phyloP scores from a whole-genome alignment of 2,329 filamentous ascomycete genomes.

The Capronia americana region DNA sequence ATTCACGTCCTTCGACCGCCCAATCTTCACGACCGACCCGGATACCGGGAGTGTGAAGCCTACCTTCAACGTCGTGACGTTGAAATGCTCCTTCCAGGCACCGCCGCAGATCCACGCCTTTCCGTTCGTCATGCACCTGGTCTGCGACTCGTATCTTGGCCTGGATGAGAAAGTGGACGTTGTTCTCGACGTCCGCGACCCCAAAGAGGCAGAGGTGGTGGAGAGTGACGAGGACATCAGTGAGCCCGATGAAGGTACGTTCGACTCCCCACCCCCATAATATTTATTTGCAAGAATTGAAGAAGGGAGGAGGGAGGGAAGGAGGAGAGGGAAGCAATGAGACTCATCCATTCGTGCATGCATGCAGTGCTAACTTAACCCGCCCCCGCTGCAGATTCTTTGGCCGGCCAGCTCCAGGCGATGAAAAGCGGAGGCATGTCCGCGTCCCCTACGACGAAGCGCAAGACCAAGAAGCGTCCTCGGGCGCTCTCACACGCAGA shows the following conservation, averaged over 20 bases:
- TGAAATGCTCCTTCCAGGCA: conserved; percentile 96
- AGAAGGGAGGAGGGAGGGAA: too few relatives aligned
- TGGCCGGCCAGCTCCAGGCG: conserved; percentile 88
- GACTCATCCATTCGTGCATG: too few relatives aligned
- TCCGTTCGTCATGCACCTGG: conserved; percentile 89
- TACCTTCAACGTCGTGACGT: conserved; percentile 92
- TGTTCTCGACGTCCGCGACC: conserved; percentile 85
- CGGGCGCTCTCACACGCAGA: neutral
- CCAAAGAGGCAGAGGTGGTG: conserved; percentile 80
- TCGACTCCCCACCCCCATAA: neutral
- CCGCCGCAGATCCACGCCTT: conserved; percentile 92
- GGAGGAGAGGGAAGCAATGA: too few relatives aligned
- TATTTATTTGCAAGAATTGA: neutral
- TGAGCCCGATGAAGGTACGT: conserved; percentile 94
- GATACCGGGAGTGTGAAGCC: conserved; percentile 68
- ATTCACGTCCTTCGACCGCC: conserved; percentile 91
- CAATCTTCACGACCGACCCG: conserved; percentile 70
- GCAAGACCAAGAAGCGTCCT: conserved; percentile 55
- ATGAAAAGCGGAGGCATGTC: conserved; percentile 71
- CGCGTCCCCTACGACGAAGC: conserved; percentile 60
- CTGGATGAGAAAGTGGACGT: conserved; percentile 93
- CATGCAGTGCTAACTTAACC: neutral
- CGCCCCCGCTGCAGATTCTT: conserved; percentile 66
- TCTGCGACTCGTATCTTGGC: conserved; percentile 94
- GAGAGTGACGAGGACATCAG: conserved; percentile 85